These are phyloP conservation scores for Apiospora malaysiana DNA, from an alignment of 2,329 filamentous ascomycete genomes.

Conservation along the genomic window DNA sequence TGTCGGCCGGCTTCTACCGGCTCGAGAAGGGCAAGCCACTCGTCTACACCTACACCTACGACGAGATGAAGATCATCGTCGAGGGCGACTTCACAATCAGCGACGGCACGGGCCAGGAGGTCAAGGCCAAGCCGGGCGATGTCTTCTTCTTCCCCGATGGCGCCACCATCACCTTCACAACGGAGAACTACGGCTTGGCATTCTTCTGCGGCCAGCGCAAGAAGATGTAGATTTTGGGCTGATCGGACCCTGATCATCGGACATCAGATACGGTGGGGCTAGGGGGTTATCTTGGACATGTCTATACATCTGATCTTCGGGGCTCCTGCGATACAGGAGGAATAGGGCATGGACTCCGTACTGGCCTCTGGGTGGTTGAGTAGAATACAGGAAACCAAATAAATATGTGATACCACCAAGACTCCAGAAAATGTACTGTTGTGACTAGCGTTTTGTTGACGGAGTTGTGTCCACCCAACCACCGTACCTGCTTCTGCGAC, in stretches of 20 bases:
- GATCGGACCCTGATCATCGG: background rate
- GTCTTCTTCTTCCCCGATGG: conserved; percentile 74
- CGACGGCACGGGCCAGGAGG: conserved; percentile 65
- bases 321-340: background rate
- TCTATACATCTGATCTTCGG: background rate
- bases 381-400: background rate
- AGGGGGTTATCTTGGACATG: background rate
- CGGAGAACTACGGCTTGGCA: conserved; percentile 63
- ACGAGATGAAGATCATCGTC: conserved; percentile 77
- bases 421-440: no score
- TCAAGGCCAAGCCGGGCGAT: conserved; percentile 65
- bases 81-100: conserved; percentile 70
- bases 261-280: background rate
- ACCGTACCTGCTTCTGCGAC: background rate
- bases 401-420: background rate
- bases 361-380: background rate
- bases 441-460: background rate
- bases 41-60: conserved; percentile 72
- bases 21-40: conserved; percentile 71
- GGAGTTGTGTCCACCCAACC: background rate
- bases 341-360: background rate
- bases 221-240: conserved; percentile 25
- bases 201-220: conserved; percentile 58
- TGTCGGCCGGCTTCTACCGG: conserved; percentile 69
- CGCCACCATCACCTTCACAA: conserved; percentile 69